These are phyloP conservation scores for Myrica gale DNA, from an alignment of 306 rosid species.

Conservation along the genomic window DNA sequence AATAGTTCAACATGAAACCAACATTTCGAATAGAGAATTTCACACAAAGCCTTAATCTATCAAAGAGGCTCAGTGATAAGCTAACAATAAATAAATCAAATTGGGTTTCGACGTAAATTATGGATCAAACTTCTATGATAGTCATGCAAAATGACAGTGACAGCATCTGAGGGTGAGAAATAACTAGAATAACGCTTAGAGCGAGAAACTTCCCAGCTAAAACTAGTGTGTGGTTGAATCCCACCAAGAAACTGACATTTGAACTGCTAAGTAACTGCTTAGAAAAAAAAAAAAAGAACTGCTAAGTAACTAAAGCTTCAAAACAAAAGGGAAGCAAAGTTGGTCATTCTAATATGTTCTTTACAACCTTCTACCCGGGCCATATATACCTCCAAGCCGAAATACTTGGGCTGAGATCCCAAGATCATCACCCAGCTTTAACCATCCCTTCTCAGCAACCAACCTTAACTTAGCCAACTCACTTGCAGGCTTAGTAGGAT, in stretches of 20 bases:
- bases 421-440: constrained; percentile 47
- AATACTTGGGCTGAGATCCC: constrained; percentile 51
- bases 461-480: constrained; percentile 60
- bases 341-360: neutral
- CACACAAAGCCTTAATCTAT: neutral
- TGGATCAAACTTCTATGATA: neutral
- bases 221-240: constrained; percentile 10
- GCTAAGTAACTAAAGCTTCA: neutral
- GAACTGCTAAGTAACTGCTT: neutral
- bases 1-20: constrained; percentile 9
- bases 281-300: too few species aligned
- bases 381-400: constrained; percentile 96
- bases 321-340: neutral
- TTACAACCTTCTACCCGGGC: constrained; percentile 90
- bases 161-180: neutral
- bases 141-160: neutral
- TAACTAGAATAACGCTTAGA: neutral
- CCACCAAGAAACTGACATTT: constrained; percentile 1
- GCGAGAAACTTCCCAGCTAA: constrained; percentile 13
- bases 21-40: neutral
- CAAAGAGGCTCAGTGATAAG: neutral
- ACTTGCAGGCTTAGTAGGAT: constrained; percentile 53
- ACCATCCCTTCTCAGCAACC: constrained; percentile 80
- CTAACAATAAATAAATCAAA: constrained; percentile 9
- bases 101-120: neutral